These are phyloP conservation scores for Proliferodiscus dingleyae DNA, from an alignment of 2,329 filamentous ascomycete species.

Conservation along the genomic window DNA sequence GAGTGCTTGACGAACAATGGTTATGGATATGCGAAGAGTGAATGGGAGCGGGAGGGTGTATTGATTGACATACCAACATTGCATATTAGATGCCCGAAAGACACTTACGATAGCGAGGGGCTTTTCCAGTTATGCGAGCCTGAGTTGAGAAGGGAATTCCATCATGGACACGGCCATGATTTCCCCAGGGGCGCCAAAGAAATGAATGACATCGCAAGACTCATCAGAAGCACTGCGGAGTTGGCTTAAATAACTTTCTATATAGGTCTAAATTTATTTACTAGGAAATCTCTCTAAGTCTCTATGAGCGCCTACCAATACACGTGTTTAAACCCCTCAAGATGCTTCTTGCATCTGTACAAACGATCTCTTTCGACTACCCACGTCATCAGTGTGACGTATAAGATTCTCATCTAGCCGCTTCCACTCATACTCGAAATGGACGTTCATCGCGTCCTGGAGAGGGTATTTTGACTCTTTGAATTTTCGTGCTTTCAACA, in stretches of 20 bases:
- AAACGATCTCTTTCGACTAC: no score
- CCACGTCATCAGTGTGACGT: no score
- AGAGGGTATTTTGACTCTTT: neutral
- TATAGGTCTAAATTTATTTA: neutral
- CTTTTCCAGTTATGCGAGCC: conserved; percentile 10
- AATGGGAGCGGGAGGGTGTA: conserved; percentile 1
- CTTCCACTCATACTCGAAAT: neutral
- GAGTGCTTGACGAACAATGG: conserved; percentile 9
- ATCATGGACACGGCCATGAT: conserved; percentile 12
- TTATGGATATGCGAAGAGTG: conserved; percentile 6
- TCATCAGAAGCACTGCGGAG: conserved; percentile 9
- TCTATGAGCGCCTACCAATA: no score
- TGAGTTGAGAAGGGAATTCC: conserved; percentile 4
- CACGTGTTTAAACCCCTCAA: no score
- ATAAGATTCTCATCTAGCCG: neutral
- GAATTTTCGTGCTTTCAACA: neutral
- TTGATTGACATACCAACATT: conserved; percentile 15
- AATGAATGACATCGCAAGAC: conserved; percentile 8
- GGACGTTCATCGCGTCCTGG: neutral
- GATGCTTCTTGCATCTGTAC: no score
- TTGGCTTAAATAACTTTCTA: neutral
- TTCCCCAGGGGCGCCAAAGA: conserved; percentile 14
- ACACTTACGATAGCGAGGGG: conserved; percentile 7
- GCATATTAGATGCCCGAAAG: conserved; percentile 13
- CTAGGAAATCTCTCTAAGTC: neutral